Evolutionary conservation across 1,284 basidiomycete genomes (phyloP).

Genomic region (Cutaneotrichosporon sp.): DNA sequence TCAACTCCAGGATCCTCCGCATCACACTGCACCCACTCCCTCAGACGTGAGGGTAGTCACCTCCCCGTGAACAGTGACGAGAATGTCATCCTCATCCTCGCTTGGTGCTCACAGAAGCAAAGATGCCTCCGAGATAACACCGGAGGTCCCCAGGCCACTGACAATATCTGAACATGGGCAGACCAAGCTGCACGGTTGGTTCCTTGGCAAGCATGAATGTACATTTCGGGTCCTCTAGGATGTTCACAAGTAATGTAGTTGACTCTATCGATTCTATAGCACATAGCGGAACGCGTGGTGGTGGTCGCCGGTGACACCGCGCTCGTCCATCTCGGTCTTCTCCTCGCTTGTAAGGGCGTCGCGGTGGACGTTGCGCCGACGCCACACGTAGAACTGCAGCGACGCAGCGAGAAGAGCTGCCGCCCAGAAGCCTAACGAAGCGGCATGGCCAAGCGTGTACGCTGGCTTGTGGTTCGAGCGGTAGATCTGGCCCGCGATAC

Average conservation of each 20-base stretch:
- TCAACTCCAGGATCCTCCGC: no score
- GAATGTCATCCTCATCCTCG: no score
- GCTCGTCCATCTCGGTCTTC: slow-evolving; percentile 18
- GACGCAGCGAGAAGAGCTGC: slow-evolving; percentile 13
- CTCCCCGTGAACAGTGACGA: no score
- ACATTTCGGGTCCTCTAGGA: not conserved
- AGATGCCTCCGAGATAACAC: no score
- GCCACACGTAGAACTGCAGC: slow-evolving; percentile 17
- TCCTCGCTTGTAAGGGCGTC: slow-evolving; percentile 14
- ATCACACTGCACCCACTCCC: no score
- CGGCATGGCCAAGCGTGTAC: slow-evolving; percentile 20
- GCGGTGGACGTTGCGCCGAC: slow-evolving; percentile 13
- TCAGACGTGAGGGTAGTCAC: no score
- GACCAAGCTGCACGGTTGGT: no score
- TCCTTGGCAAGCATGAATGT: not conserved
- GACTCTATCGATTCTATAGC: slow-evolving; percentile 4
- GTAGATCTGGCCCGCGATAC: slow-evolving; percentile 25
- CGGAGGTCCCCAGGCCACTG: no score
- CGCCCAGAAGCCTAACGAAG: slow-evolving; percentile 14
- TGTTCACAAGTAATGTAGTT: not conserved
- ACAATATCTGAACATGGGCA: no score
- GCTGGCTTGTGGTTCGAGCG: slow-evolving; percentile 15
- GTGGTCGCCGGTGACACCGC: slow-evolving; percentile 23
- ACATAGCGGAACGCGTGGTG: slow-evolving; percentile 20
- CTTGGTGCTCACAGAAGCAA: no score